Evolutionary conservation across 2,329 filamentous ascomycete species (phyloP), one percentile per base, ranked within the genome.

Genomic region (Curvularia sp.): DNA sequence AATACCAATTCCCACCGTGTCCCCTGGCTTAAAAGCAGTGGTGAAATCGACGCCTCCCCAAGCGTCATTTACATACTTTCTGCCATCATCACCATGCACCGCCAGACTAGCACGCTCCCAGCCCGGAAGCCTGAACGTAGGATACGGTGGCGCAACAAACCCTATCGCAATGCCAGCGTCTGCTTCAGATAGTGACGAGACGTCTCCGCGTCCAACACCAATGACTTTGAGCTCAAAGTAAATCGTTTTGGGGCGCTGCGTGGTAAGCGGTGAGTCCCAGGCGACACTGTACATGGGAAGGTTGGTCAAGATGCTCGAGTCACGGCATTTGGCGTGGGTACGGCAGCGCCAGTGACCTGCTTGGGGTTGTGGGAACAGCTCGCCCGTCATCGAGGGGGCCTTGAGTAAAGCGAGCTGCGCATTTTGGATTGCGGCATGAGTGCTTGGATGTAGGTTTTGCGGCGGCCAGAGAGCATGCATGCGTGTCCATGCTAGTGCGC

Each of bases 41-140:
- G 87, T 88, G 62, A 93, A 93, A 55, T 86, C 81, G 62, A 85
- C 85, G 18, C 91, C 91, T 22, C 91, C 91, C 81, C 85, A 89
- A 7, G 83, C 82, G 73, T 94, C 89, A 71, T 93, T 92, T 68
- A 92, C 83, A 73, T 89, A 95, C 74, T 85, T 85, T 67, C 89
- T 84, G 0, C 91, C 91, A 74, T 94, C 91, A 74, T 94, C 91
- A 47, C 89, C 88, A 73, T 94, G 91, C n/a, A 94, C 86, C 1
- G 83, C 91, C 13, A 93, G 70, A 62, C 86, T 89, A 18, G 85
- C 91, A 33, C 91, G 84, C 72, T 95, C 89, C 91, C 91, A 94
- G 1, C 91, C 91, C 0, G 91, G 91, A 59, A 93, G 83, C 7
- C 91, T 85, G 80, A 92, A 94, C 0, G 84, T 82, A 6, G 91